phyloP scores from a whole-genome alignment of 2,329 filamentous ascomycete species.

The Cordyceps fumosorosea region DNA sequence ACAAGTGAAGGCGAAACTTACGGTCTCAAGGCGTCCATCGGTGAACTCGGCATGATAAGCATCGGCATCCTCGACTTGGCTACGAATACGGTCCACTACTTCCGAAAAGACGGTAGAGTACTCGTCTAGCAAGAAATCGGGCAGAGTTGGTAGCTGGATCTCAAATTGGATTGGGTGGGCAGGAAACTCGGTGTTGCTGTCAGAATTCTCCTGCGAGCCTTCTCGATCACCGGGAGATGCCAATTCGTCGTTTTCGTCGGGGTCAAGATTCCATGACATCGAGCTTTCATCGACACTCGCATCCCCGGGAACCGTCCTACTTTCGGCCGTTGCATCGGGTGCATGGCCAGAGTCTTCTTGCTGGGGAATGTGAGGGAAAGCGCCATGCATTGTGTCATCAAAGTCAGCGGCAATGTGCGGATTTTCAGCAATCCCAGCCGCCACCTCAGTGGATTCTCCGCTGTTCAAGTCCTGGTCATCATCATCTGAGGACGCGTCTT shows the following conservation, averaged over 20 bases:
- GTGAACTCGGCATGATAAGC: conserved; percentile 37
- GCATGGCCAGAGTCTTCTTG: neutral
- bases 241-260: neutral
- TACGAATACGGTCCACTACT: conserved; percentile 31
- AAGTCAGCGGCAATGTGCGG: neutral
- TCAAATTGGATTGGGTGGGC: conserved; percentile 3
- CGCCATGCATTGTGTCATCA: neutral
- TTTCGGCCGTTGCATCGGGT: neutral
- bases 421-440: too few species aligned
- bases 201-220: neutral
- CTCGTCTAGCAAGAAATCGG: conserved; percentile 13
- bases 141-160: conserved; percentile 9
- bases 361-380: neutral
- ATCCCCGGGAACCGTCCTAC: neutral
- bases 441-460: neutral
- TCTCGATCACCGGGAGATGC: neutral
- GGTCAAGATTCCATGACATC: neutral
- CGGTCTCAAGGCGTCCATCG: conserved; percentile 38
- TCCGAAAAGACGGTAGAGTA: conserved; percentile 29
- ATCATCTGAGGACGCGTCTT: neutral
- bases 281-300: neutral
- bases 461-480: neutral
- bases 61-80: conserved; percentile 21
- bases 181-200: neutral
- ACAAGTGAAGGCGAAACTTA: conserved; percentile 27